Percentiles rank a stretch among this genome's conserved stretches.
These are phyloP conservation scores for Pseudocohnilembus persalinus DNA, from an alignment of 169 alveolate genomes.

Conservation along the genomic window DNA sequence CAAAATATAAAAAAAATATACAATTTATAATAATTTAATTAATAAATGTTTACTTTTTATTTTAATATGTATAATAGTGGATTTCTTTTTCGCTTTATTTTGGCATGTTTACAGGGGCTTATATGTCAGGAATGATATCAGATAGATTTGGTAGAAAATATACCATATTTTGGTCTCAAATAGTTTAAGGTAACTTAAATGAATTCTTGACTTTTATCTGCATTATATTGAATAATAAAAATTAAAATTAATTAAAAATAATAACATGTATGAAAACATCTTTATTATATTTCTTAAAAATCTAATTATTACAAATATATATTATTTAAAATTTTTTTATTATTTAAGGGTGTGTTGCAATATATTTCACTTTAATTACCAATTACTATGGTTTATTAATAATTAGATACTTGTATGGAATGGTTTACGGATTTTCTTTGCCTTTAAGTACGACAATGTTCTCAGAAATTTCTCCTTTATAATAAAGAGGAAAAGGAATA, in stretches of 20 bases:
- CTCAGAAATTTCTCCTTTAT: constrained; percentile 26
- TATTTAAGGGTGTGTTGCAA: neutral
- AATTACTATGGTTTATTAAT: neutral
- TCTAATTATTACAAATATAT: too few species aligned
- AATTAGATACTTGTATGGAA: constrained; percentile 19
- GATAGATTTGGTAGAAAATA: constrained; percentile 16
- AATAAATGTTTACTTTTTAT: too few species aligned
- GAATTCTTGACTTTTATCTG: too few species aligned
- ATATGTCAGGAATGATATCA: neutral
- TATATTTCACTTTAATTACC: constrained; percentile 1
- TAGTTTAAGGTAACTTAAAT: neutral
- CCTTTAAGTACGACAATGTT: constrained; percentile 9
- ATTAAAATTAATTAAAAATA: too few species aligned
- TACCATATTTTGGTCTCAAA: neutral
- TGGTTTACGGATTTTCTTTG: constrained; percentile 14
- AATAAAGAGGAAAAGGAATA: constrained; percentile 22
- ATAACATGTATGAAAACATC: too few species aligned
- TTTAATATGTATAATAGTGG: neutral
- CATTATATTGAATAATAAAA: too few species aligned
- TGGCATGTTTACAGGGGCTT: constrained; percentile 20
- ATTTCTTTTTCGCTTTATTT: constrained; percentile 11
- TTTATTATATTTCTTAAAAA: too few species aligned
- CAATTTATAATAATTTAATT: too few species aligned
- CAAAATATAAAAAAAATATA: too few species aligned
- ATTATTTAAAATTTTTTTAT: neutral